Evolutionary conservation across 805 yeast genomes (phyloP), one percentile per base, ranked within the genome.

Genomic region (Candida nanaspora): DNA sequence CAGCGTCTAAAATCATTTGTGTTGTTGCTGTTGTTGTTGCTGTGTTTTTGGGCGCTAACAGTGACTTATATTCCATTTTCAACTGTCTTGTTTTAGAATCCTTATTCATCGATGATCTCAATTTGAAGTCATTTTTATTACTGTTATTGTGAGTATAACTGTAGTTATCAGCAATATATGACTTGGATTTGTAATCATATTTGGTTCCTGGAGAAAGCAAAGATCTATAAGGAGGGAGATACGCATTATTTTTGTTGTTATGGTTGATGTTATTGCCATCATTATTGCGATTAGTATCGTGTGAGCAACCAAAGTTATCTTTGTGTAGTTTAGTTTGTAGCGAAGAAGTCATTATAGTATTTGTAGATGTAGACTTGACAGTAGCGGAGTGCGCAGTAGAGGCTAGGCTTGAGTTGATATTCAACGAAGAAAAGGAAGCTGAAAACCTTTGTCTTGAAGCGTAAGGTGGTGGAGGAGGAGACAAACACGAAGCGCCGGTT

Each of bases 201-300:
- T 66, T 59, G 10, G 69, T 68, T 38, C 58, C 61, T 1, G 80
- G 80, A 33, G 65, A 67, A 22, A 76, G 55, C 22, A 76, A 60
- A 4, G 79, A 74, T 33, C 80, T 61, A 52, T 76, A 76, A 2
- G 80, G 73, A 7, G 78, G 78, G 21, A 74, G 57, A 50, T 67
- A 63, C 18, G 49, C 37, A 27, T 49, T 46, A 35, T 52, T 41
- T 35, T 52, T 55, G 30, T 54, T 18, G 13, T 29, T 11, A 14
- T 10, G 6, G 10, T 10, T n/a, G 7, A 22, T 18, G 18, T 31
- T 31, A n/a, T 13, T 8, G 32, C 11, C 9, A n/a, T 31, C 23
- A 5, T 6, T 6, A 30, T 8, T 11, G 7, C 10, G n/a, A 4
- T 6, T 19, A 19, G 22, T 23, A 23, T 23, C 10, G 26, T 23